A percentile compares a stretch with the other conserved stretches of the same genome.
Conservation (phyloP, 2,329 filamentous ascomycete species). For the Zymoseptoria tritici region DNA sequence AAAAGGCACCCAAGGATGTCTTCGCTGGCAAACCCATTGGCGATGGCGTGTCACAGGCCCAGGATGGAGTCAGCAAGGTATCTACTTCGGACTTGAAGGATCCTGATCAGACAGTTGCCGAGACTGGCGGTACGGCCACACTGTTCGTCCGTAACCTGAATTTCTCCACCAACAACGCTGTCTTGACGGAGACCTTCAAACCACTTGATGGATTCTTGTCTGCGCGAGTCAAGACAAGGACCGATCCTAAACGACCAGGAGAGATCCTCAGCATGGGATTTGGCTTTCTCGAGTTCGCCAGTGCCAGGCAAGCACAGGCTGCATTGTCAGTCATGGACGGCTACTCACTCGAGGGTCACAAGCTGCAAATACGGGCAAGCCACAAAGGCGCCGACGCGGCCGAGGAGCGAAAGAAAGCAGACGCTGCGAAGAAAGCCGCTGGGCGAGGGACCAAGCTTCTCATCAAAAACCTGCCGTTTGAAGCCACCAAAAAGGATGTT, state of each 20-base stretch:
- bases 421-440: conserved; percentile 72
- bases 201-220: conserved; percentile 81
- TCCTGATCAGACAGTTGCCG: conserved; percentile 44
- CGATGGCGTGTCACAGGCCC: conserved; percentile 24
- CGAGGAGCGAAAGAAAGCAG: conserved; percentile 75
- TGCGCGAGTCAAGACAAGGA: conserved; percentile 85
- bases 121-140: conserved; percentile 56
- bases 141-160: conserved; percentile 91
- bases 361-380: conserved; percentile 75
- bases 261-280: conserved; percentile 94
- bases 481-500: conserved; percentile 88
- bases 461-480: conserved; percentile 97
- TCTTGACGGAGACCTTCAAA: conserved; percentile 69
- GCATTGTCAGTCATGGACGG: conserved; percentile 84
- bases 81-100: conserved; percentile 64
- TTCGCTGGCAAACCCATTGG: conserved; percentile 43
- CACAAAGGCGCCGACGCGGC: conserved; percentile 83
- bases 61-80: conserved; percentile 46
- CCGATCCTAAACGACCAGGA: conserved; percentile 81
- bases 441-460: conserved; percentile 82
- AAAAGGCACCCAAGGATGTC: conserved; percentile 82
- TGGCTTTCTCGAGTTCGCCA: conserved; percentile 84
- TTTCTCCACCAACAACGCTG: conserved; percentile 75
- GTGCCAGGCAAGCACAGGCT: conserved; percentile 67
- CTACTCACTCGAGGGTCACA: conserved; percentile 77